Conservation (phyloP, 805 yeast genomes). For the Starmera pachycereana region DNA sequence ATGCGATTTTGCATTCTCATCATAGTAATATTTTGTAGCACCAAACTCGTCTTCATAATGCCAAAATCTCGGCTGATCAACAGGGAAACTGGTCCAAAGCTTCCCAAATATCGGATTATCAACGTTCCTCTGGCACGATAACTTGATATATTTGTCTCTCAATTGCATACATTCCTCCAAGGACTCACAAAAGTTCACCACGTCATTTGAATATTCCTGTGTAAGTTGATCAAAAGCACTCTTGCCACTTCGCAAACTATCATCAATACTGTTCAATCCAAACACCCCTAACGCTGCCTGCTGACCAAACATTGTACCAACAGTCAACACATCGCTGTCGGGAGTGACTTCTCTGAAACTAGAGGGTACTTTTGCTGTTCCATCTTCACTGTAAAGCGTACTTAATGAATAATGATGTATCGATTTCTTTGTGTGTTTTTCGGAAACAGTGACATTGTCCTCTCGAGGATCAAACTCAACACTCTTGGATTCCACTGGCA, state of each 20-base stretch:
- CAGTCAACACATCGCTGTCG: slow-evolving; percentile 15
- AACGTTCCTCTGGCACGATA: slow-evolving; percentile 55
- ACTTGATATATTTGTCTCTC: slow-evolving; percentile 53
- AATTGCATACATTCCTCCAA: slow-evolving; percentile 27
- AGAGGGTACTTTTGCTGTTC: not conserved
- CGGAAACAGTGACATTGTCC: not conserved
- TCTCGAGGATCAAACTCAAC: not conserved
- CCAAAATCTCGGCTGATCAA: slow-evolving; percentile 43
- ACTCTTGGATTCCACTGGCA: too few relatives aligned
- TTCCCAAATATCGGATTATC: slow-evolving; percentile 63
- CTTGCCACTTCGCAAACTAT: not conserved
- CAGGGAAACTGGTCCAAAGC: slow-evolving; percentile 76
- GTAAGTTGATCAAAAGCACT: slow-evolving; percentile 5
- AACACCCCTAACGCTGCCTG: slow-evolving; percentile 15
- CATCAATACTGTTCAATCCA: slow-evolving; percentile 1
- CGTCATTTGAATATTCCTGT: slow-evolving; percentile 5
- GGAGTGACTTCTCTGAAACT: slow-evolving; percentile 1
- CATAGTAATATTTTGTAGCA: slow-evolving; percentile 16
- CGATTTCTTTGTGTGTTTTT: not conserved
- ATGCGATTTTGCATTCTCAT: slow-evolving; percentile 13
- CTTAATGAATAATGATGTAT: not conserved
- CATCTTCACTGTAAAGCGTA: not conserved
- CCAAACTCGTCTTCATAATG: slow-evolving; percentile 24
- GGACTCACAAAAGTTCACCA: slow-evolving; percentile 6
- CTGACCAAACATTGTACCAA: slow-evolving; percentile 13